These are phyloP conservation scores for Angomonas ambiguus DNA, from an alignment of 208 protist species.

Conservation along the genomic window DNA sequence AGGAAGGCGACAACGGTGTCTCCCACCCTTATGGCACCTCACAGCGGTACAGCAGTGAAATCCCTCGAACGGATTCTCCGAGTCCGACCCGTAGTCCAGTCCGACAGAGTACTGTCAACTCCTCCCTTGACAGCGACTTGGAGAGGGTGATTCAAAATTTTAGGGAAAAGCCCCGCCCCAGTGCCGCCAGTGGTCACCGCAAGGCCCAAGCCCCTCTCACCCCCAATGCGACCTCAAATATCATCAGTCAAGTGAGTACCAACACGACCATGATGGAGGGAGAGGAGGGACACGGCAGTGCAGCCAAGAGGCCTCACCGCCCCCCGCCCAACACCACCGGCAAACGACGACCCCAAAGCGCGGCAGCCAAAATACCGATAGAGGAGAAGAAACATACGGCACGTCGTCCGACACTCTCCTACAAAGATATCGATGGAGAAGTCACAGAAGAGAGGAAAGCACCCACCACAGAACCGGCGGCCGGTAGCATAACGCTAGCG, in stretches of 20 bases:
- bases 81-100: too few relatives aligned
- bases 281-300: not conserved
- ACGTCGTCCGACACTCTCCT: too few relatives aligned
- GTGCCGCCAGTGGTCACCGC: not conserved
- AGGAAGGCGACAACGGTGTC: not conserved
- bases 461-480: too few relatives aligned
- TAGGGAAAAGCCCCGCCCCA: not conserved
- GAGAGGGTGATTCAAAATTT: not conserved
- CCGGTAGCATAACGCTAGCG: too few relatives aligned
- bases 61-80: not conserved
- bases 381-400: too few relatives aligned
- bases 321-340: too few relatives aligned
- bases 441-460: too few relatives aligned
- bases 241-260: not conserved
- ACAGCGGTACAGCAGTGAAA: not conserved
- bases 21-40: not conserved
- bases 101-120: too few relatives aligned
- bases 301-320: too few relatives aligned
- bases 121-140: not conserved
- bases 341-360: too few relatives aligned
- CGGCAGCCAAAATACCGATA: too few relatives aligned
- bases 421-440: too few relatives aligned
- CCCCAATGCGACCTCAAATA: not conserved
- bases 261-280: constrained; percentile 1
- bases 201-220: not conserved